Evolutionary conservation across 257 asterid species (phyloP), one percentile per base, ranked within the genome.

Genomic region (Galeopsis tetrahit): DNA sequence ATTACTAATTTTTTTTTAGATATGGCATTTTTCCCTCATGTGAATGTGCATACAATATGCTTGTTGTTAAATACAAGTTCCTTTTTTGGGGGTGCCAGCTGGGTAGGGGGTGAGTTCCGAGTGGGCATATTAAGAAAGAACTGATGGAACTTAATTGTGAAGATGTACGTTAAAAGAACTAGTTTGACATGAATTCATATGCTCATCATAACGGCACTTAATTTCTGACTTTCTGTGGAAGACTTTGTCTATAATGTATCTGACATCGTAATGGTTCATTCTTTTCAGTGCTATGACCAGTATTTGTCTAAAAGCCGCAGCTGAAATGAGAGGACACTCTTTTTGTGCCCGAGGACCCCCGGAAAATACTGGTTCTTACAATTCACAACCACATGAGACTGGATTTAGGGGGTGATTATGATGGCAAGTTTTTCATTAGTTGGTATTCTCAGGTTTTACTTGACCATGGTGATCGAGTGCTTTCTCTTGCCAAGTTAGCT

Each of bases 301-400:
- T 89, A 89, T 71, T 44, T 92, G 87, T 80, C 86, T 84, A 92
- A 92, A 78, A 84, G 86, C 76, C 77, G 92, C 96, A 40, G 92
- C 97, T 79, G 95, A 89, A 80, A 77, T 73, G 66, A 86, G 95
- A 76, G 96, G 96, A 40, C 96, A 88, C 77, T 60, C 90, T 28
- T 89, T 83, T 73, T 92, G 97, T 96, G 95, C 90, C 51, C 85
- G 85, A 77, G 96, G 85, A 43, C n/a, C n/a, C n/a, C 93, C 93
- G 0, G 90, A 87, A 51, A 85, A 85, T 61, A 13, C 83, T 39
- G 90, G 90, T 73, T 85, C 88, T 65, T 87, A 87, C 78, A 87
- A 81, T 78, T 85, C 93, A 33, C 83, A 78, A 72, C 90, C 93
- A 9, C 88, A 87, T 34, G 93, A 83, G 74, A 85, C 88, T 4